phyloP scores from a whole-genome alignment of 2,329 filamentous ascomycete species.

The Capronia americana region DNA sequence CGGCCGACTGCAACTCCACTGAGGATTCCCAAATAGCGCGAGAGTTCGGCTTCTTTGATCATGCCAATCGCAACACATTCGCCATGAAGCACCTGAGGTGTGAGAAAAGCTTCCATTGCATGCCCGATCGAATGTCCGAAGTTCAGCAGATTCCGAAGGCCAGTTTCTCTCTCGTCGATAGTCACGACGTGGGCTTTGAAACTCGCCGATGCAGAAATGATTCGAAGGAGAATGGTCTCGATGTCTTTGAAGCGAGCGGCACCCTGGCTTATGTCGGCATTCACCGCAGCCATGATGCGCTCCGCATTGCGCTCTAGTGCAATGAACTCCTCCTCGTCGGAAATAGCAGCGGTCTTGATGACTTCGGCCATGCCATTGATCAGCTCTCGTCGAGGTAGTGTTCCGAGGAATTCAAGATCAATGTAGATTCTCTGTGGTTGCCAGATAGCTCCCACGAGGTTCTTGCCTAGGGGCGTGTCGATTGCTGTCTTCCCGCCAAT shows the following conservation, averaged over 20 bases:
- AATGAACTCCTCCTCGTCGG: constrained; percentile 86
- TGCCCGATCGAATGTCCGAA: constrained; percentile 98
- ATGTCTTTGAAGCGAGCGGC: constrained; percentile 72
- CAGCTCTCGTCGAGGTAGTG: constrained; percentile 86
- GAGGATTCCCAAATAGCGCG: constrained; percentile 84
- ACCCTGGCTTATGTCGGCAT: constrained; percentile 63
- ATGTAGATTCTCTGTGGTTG: constrained; percentile 94
- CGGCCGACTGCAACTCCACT: constrained; percentile 87
- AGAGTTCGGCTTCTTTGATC: constrained; percentile 95
- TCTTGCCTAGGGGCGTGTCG: constrained; percentile 94
- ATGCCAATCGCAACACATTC: constrained; percentile 97
- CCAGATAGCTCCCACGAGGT: constrained; percentile 95
- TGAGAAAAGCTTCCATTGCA: constrained; percentile 92
- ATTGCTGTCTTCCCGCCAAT: constrained; percentile 99
- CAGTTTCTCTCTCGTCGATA: constrained; percentile 90
- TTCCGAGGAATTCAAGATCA: constrained; percentile 89
- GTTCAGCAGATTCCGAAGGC: constrained; percentile 91
- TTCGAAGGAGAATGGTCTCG: constrained; percentile 71
- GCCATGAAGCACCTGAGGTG: constrained; percentile 92
- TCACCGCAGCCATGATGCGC: constrained; percentile 74
- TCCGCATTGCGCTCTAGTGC: constrained; percentile 81
- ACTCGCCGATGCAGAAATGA: constrained; percentile 87
- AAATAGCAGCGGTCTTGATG: constrained; percentile 96
- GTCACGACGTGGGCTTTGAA: constrained; percentile 96
- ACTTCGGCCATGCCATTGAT: constrained; percentile 99